Evolutionary conservation across 1,139 yeast genomes (phyloP), one percentile per base, ranked within the genome.

Genomic region (Lodderomyces jiufengensis): DNA sequence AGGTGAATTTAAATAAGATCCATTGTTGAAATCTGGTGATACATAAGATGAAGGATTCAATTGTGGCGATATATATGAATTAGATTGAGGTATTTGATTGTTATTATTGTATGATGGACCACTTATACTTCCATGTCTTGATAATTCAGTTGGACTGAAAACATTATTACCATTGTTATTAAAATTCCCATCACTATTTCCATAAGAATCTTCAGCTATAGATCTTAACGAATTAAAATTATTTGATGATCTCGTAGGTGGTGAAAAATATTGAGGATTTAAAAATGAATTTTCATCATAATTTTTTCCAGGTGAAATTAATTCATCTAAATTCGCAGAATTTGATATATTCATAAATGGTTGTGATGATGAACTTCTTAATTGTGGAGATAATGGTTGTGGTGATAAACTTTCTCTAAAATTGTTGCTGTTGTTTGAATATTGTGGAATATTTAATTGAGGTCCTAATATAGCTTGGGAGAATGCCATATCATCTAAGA

Each of bases 191-290:
- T 9, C 47, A 48, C 41, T 54, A n/a, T 32, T 24, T 14, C 33
- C 32, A 23, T 26, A 27, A 7, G 34, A 20, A 21, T 35, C 58
- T 41, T 64, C 70, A 3, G 66, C 65, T 29, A 64, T 63, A 3
- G 66, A 50, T 33, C 61, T 56, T 32, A 64, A 52, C 11, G 57
- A 48, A 39, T 54, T 54, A 36, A 52, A 63, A 38, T 58, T 53
- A 33, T 46, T 33, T 3, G 35, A 35, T 28, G 32, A 46, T 34
- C 50, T 57, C 12, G 50, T 54, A 5, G 68, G 60, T 3, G 74
- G 74, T 1, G 73, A 66, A 39, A 69, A 69, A 47, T 66, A 68
- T 41, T 66, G 71, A 5, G 72, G 61, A 34, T 60, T 64, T 32
- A 66, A 47, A 35, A 61, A 66, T 31, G 55, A 40, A 29, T 48